Conservation (phyloP, 2,329 filamentous ascomycete genomes). For the Aspergillus fumigatus region DNA sequence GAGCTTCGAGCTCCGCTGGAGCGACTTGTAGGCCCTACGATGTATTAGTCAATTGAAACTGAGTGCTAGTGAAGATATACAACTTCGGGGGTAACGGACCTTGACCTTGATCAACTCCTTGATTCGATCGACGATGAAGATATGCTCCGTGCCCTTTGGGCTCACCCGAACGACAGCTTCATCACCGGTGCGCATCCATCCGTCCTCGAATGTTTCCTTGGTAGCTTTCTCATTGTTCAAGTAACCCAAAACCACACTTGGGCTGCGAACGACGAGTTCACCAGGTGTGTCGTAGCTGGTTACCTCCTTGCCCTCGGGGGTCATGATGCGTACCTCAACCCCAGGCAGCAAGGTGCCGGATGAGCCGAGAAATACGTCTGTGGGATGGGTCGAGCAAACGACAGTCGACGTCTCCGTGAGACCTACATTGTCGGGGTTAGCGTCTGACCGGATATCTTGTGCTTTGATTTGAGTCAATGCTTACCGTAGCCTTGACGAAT, state of each 20-base stretch:
- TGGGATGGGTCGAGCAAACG: slow-evolving; percentile 51
- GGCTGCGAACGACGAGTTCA: slow-evolving; percentile 74
- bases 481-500: slow-evolving; percentile 69
- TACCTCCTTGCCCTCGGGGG: slow-evolving; percentile 65
- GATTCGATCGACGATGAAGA: slow-evolving; percentile 79
- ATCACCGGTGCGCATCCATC: slow-evolving; percentile 83
- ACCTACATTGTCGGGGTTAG: slow-evolving; percentile 40
- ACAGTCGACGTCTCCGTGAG: slow-evolving; percentile 75
- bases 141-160: slow-evolving; percentile 67
- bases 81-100: slow-evolving; percentile 37
- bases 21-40: slow-evolving; percentile 73
- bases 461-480: slow-evolving; percentile 5
- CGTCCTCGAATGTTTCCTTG: slow-evolving; percentile 71
- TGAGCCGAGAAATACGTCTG: slow-evolving; percentile 67
- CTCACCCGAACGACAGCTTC: slow-evolving; percentile 67
- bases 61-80: slow-evolving; percentile 33
- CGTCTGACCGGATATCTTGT: background rate
- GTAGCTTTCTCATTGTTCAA: slow-evolving; percentile 81
- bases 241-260: slow-evolving; percentile 75
- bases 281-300: slow-evolving; percentile 68
- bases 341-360: slow-evolving; percentile 67
- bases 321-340: slow-evolving; percentile 62
- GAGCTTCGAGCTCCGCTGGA: slow-evolving; percentile 76
- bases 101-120: slow-evolving; percentile 77
- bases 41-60: background rate